Evolutionary conservation across 148 eudicot species (phyloP), one percentile per base, ranked within the genome.

Genomic region (Mesembryanthemum crystallinum): DNA sequence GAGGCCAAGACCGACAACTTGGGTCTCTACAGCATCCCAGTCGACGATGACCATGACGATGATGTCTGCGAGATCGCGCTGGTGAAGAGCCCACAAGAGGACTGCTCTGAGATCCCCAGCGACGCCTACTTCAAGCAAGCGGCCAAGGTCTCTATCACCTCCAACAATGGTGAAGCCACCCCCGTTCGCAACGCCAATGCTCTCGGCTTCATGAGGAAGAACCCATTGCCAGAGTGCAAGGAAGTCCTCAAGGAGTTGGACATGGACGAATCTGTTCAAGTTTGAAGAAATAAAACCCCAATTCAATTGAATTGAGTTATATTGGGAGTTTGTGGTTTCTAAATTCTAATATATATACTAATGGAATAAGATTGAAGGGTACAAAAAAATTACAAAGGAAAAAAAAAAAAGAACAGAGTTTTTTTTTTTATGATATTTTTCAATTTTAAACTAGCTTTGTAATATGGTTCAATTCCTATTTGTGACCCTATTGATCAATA

Each of bases 41-140:
- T 86, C 0, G 82, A 80, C 7, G 88, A 88, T 0, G 89, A 89
- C 58, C 81, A 81, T 37, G 89, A 86, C 45, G 84, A 84, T 14
- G 88, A 87, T 37, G 75, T 79, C 0, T 89, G 93, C 65, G 83
- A 84, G 30, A 65, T 89, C 6, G 59, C 13, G 18, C 64, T 87
- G 18, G 71, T 84, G 64, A 78, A 79, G 35, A 89, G 90, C 78
- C 68, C 87, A 7, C 67, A 66, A 45, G 17, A 64, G 0, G 89
- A 89, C 5, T 89, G 93, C 70, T 18, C 76, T 0, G 89, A 89
- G 58, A 63, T 82, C 29, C 78, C 83, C 1, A 60, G 33, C 3
- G 85, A 84, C 35, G 43, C 58, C 1, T 72, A 54, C 42, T 39
- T 78, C 3, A 64, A 64, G 7, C 42, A 33, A n/a, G 64, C 82